These are phyloP conservation scores for Trichosporon asahii DNA, from an alignment of 1,284 basidiomycete species.

Conservation along the genomic window DNA sequence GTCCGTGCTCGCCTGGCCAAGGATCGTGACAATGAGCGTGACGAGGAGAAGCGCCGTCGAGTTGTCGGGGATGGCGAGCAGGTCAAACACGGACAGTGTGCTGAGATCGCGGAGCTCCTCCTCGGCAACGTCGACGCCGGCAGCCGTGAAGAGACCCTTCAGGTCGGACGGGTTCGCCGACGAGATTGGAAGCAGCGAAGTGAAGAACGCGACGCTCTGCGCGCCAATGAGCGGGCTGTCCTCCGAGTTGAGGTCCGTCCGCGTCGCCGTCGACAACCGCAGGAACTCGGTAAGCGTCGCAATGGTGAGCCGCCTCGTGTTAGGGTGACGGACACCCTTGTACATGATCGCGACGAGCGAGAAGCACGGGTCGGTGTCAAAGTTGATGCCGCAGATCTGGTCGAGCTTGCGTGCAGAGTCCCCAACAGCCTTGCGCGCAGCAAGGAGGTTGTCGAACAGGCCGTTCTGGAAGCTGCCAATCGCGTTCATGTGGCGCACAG, in stretches of 20 bases:
- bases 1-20: slow-evolving; percentile 71
- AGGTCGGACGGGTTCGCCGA: slow-evolving; percentile 59
- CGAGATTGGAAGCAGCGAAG: slow-evolving; percentile 70
- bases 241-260: slow-evolving; percentile 46
- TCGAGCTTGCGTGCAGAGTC: slow-evolving; percentile 72
- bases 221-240: slow-evolving; percentile 53
- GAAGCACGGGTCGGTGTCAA: slow-evolving; percentile 75
- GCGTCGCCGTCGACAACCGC: slow-evolving; percentile 59
- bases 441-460: slow-evolving; percentile 57
- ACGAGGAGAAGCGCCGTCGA: slow-evolving; percentile 68
- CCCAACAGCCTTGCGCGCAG: slow-evolving; percentile 63
- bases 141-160: slow-evolving; percentile 61
- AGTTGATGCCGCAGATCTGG: slow-evolving; percentile 67
- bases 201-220: slow-evolving; percentile 73
- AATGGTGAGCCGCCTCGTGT: slow-evolving; percentile 55
- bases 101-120: slow-evolving; percentile 55
- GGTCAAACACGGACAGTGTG: slow-evolving; percentile 54
- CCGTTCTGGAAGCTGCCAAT: slow-evolving; percentile 57
- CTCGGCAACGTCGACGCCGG: slow-evolving; percentile 58
- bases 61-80: slow-evolving; percentile 55
- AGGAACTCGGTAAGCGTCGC: slow-evolving; percentile 36
- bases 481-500: slow-evolving; percentile 53
- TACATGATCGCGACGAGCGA: slow-evolving; percentile 75
- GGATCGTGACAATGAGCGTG: slow-evolving; percentile 72
- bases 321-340: slow-evolving; percentile 73